These are phyloP conservation scores for Cymodocea nodosa DNA, from an alignment of 116 monocot genomes.

Conservation along the genomic window DNA sequence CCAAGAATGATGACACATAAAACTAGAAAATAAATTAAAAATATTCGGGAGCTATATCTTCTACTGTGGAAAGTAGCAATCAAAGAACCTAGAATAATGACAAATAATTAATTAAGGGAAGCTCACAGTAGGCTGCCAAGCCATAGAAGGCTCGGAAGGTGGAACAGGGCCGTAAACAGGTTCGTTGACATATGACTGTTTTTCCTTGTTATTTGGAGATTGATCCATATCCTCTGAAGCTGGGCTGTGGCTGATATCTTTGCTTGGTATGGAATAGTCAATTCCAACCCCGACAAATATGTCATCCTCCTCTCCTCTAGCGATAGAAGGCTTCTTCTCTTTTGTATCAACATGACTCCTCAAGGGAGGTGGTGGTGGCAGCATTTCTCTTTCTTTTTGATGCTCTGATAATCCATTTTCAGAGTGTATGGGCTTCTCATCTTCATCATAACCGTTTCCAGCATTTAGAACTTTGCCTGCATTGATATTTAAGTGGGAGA, in stretches of 20 bases:
- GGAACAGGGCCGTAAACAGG: slow-evolving; percentile 95
- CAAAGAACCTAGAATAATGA: background rate
- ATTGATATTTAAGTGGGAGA: background rate
- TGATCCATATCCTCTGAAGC: slow-evolving; percentile 93
- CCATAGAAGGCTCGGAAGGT: slow-evolving; percentile 63
- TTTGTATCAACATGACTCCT: slow-evolving; percentile 25
- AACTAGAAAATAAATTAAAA: background rate
- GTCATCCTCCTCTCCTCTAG: slow-evolving; percentile 61
- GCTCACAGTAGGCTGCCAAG: slow-evolving; percentile 78
- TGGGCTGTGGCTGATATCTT: slow-evolving; percentile 72
- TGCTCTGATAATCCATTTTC: slow-evolving; percentile 29
- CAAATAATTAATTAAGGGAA: background rate
- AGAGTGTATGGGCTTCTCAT: slow-evolving; percentile 33
- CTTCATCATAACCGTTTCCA: slow-evolving; percentile 36
- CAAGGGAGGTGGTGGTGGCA: slow-evolving; percentile 45
- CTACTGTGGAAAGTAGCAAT: too few species aligned
- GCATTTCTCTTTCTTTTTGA: slow-evolving; percentile 36
- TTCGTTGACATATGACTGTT: slow-evolving; percentile 70
- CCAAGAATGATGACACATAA: too few species aligned
- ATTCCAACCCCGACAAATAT: slow-evolving; percentile 91
- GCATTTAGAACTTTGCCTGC: slow-evolving; percentile 39
- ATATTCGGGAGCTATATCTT: too few species aligned
- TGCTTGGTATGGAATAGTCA: slow-evolving; percentile 62
- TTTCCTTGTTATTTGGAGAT: slow-evolving; percentile 62
- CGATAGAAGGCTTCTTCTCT: slow-evolving; percentile 40